Conservation (phyloP, 345 rosid genomes). For the Brassica nigra region DNA sequence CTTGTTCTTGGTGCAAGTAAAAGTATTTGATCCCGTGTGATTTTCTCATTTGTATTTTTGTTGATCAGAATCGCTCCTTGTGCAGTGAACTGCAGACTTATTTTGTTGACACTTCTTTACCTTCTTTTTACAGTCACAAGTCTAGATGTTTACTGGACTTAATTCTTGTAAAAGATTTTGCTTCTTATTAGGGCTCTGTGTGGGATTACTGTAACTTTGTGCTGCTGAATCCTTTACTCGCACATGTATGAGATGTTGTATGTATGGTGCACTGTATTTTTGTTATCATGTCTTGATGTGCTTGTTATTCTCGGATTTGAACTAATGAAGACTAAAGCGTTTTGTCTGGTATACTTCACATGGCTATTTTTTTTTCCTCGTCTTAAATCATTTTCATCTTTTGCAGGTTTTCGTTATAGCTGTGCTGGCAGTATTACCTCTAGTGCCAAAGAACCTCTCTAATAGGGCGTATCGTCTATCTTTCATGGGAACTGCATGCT, state of each 20-base stretch:
- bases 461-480: slow-evolving; percentile 87
- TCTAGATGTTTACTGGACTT: neutral
- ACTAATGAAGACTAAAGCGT: neutral
- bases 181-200: neutral
- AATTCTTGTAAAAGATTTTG: neutral
- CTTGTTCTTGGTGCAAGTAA: neutral
- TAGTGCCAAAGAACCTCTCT: slow-evolving; percentile 72
- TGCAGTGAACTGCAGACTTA: neutral
- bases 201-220: neutral
- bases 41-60: neutral
- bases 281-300: neutral
- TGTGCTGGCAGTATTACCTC: slow-evolving; percentile 83
- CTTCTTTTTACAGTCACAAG: neutral
- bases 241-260: neutral
- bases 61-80: neutral
- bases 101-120: too few species aligned
- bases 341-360: neutral
- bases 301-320: neutral
- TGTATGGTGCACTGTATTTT: neutral
- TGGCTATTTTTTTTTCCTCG: neutral
- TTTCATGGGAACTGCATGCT: slow-evolving; percentile 91
- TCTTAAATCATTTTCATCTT: slow-evolving; percentile 21
- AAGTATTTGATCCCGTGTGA: neutral
- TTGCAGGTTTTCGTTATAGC: slow-evolving; percentile 86
- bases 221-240: slow-evolving; percentile 3